Conservation (phyloP, 768 basidiomycete species). For the Lactarius pseudohatsudake region DNA sequence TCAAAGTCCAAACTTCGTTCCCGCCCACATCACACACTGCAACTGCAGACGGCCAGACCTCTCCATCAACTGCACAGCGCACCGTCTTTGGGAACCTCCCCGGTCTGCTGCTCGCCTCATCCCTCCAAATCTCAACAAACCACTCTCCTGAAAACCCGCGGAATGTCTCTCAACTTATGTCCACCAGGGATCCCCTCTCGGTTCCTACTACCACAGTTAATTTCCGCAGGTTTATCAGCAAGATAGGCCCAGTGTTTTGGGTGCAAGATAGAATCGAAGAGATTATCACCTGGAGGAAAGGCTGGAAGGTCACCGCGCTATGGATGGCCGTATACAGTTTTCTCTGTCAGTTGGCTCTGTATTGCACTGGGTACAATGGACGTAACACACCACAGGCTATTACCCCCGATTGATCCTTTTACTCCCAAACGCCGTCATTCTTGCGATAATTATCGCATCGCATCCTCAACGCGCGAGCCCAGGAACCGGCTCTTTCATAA, state of each 20-base stretch:
- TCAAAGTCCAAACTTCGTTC: slow-evolving; percentile 16
- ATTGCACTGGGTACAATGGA: slow-evolving; percentile 1
- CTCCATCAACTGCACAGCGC: slow-evolving; percentile 9
- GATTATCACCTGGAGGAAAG: slow-evolving; percentile 76
- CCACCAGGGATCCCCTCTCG: slow-evolving; percentile 67
- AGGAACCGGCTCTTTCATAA: slow-evolving; percentile 2
- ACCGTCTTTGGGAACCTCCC: slow-evolving; percentile 28
- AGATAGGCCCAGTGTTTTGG: slow-evolving; percentile 83
- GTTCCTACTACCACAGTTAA: slow-evolving; percentile 76
- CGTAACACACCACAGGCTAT: slow-evolving; percentile 50
- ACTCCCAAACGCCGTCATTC: slow-evolving; percentile 61
- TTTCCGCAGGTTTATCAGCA: slow-evolving; percentile 77
- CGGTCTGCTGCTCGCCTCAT: slow-evolving; percentile 20
- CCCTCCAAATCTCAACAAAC: slow-evolving; percentile 27
- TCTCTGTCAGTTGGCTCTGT: slow-evolving; percentile 56
- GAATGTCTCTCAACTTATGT: slow-evolving; percentile 44
- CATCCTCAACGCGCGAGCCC: slow-evolving; percentile 46
- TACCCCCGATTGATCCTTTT: slow-evolving; percentile 72
- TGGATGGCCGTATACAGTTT: slow-evolving; percentile 81
- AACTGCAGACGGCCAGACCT: slow-evolving; percentile 4
- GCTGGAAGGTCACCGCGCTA: slow-evolving; percentile 65
- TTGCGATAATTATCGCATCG: slow-evolving; percentile 64
- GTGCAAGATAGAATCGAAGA: slow-evolving; percentile 86
- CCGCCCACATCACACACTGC: background rate
- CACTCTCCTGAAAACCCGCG: slow-evolving; percentile 24